Evolutionary conservation across 192 early-diverging fungal species (phyloP).

Genomic region (Oehlia diaphana): DNA sequence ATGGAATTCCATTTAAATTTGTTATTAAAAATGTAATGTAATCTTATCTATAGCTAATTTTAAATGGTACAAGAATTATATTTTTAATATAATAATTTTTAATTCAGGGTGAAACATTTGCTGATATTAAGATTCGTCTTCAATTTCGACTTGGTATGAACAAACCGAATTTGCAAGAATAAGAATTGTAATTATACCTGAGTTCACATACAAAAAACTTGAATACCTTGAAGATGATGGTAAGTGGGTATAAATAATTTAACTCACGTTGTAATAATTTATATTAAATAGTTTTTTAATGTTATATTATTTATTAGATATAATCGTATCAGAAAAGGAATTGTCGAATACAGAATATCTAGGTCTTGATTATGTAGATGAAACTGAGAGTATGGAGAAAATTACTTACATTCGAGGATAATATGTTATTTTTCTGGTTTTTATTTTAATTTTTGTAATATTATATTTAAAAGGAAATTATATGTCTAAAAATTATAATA

Average conservation of each 20-base stretch:
- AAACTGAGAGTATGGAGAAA: conserved; percentile 28
- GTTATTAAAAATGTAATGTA: conserved; percentile 54
- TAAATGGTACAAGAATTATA: background rate
- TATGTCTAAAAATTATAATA: too few species aligned
- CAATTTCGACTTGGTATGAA: conserved; percentile 69
- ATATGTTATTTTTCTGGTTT: background rate
- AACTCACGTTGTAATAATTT: too few species aligned
- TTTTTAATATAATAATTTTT: too few species aligned
- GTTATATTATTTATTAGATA: conserved; percentile 17
- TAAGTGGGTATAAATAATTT: background rate
- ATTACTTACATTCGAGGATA: conserved; percentile 47
- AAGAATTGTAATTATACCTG: conserved; percentile 51
- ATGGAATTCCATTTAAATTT: conserved; percentile 87
- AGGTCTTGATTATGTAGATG: conserved; percentile 49
- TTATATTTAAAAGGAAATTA: too few species aligned
- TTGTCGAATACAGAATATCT: conserved; percentile 36
- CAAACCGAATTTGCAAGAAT: conserved; percentile 79
- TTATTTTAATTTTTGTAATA: too few species aligned
- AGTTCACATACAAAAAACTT: background rate
- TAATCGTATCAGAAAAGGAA: conserved; percentile 33
- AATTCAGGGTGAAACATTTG: conserved; percentile 62
- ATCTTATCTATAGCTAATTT: background rate
- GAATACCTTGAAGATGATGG: conserved; percentile 25
- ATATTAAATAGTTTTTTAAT: background rate
- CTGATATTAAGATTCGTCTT: conserved; percentile 74